Percentiles rank a stretch among this genome's conserved stretches.
These are phyloP conservation scores for Exutisphaerella laricina DNA, from an alignment of 2,329 filamentous ascomycete species.

Conservation along the genomic window DNA sequence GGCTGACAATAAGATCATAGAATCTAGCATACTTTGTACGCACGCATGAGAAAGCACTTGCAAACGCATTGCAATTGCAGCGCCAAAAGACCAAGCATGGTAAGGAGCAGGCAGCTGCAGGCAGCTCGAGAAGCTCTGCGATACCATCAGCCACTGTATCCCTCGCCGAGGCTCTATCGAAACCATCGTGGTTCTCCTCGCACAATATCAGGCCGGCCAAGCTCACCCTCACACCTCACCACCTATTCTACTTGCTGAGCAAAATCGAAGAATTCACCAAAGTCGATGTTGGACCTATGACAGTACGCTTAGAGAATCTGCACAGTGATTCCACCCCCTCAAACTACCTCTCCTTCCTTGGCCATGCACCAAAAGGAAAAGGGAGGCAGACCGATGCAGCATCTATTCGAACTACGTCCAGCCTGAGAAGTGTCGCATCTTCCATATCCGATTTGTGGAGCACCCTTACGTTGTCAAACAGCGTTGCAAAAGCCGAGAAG, in stretches of 20 bases:
- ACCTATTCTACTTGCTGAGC: slow-evolving; percentile 92
- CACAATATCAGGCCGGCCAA: slow-evolving; percentile 83
- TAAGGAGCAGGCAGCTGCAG: slow-evolving; percentile 29
- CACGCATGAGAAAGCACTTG: slow-evolving; percentile 93
- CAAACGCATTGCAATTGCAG: slow-evolving; percentile 86
- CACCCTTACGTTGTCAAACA: slow-evolving; percentile 76
- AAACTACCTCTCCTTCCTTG: slow-evolving; percentile 94
- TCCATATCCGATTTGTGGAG: slow-evolving; percentile 93
- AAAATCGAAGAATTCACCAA: slow-evolving; percentile 84
- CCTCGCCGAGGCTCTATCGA: slow-evolving; percentile 78
- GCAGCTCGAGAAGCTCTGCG: slow-evolving; percentile 50
- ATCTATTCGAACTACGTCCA: slow-evolving; percentile 92
- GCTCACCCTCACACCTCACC: slow-evolving; percentile 87
- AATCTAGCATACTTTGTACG: slow-evolving; percentile 94
- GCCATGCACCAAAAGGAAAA: slow-evolving; percentile 73
- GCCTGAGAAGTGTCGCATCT: slow-evolving; percentile 94
- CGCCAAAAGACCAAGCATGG: slow-evolving; percentile 64
- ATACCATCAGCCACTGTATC: slow-evolving; percentile 66
- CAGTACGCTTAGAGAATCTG: slow-evolving; percentile 88
- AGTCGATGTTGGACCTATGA: slow-evolving; percentile 92
- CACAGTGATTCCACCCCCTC: slow-evolving; percentile 79
- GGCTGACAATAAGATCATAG: slow-evolving; percentile 43
- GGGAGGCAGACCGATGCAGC: slow-evolving; percentile 75
- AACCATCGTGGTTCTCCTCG: slow-evolving; percentile 80
- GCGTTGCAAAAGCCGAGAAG: slow-evolving; percentile 77